Evolutionary conservation across 73 alveolate genomes (phyloP), one percentile per base, ranked within the genome.

Genomic region (Paramecium sonneborni): DNA sequence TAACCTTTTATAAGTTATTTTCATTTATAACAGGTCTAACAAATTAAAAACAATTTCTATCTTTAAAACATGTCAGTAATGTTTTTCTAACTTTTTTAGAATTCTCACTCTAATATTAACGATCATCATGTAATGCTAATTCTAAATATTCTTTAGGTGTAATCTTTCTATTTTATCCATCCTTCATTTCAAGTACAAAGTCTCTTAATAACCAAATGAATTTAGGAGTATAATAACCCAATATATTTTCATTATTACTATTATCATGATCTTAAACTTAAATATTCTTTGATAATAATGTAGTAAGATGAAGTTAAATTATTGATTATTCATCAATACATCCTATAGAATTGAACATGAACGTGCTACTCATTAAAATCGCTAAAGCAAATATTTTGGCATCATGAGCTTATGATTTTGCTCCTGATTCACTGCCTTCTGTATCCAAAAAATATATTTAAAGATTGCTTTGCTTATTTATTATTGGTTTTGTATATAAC

Each of bases 161-260:
- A 12, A 98, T 96, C 30, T 48, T 74, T 74, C 96, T 96, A 37
- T 98, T 98, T 39, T 97, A 93, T 67, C 84, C 88, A 92, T 97
- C 98, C 58, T 89, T 96, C 30, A 98, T 96, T 94, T 95, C 96
- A 6, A 98, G 95, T 15, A 98, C 93, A 92, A 98, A 98, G 92
- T 98, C 99, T 82, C 99, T 93, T 57, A 98, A 94, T 12, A 98
- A 92, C 99, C 99, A 98, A 8, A 98, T 92, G 92, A 9, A 98
- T 52, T 92, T 55, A 6, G 96, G 96, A 9, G 95, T 88, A 41
- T 69, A 88, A 18, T 88, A 43, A 35, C 91, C 94, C 3, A 88
- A 44, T 43, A 88, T 38, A 69, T 70, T 48, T 38, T 88, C 94
- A 88, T 88, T 82, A 39, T 41, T 52, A n/a, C 74, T 85, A 26